Percentiles rank a stretch among this genome's conserved stretches.
Conservation (phyloP, 352 stramenopile genomes). For the Pythium angustatum region DNA sequence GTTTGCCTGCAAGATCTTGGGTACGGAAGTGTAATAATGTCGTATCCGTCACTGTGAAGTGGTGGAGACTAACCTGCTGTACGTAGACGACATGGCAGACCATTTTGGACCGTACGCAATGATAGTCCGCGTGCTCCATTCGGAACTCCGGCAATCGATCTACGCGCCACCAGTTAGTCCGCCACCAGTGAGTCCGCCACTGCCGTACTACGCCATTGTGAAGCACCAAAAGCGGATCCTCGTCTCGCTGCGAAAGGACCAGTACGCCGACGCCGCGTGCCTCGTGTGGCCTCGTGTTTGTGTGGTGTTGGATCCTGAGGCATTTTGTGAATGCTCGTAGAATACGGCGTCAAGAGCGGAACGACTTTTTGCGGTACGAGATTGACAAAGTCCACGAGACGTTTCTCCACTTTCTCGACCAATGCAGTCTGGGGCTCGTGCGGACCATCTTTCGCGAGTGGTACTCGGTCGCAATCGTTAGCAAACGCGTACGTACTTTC, state of each 20-base stretch:
- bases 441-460: conserved; percentile 66
- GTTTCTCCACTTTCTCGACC: conserved; percentile 50
- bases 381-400: conserved; percentile 59
- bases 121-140: conserved; percentile 44
- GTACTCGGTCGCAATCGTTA: conserved; percentile 55
- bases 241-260: conserved; percentile 46
- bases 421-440: conserved; percentile 47
- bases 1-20: conserved; percentile 57
- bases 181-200: neutral
- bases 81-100: conserved; percentile 48
- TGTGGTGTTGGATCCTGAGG: neutral
- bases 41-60: neutral
- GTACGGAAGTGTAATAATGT: conserved; percentile 14
- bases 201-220: conserved; percentile 68
- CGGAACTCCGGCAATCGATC: conserved; percentile 46
- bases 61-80: neutral
- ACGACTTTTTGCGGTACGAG: conserved; percentile 55
- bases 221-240: conserved; percentile 64
- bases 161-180: conserved; percentile 31
- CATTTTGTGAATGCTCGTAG: too few species aligned
- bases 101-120: conserved; percentile 58
- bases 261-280: conserved; percentile 31
- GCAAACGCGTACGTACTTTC: conserved; percentile 71
- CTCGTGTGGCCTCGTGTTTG: neutral
- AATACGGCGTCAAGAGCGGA: conserved; percentile 46